Evolutionary conservation across 179 eudicot genomes (phyloP), one percentile per base, ranked within the genome.

Genomic region (Silene vulgaris): DNA sequence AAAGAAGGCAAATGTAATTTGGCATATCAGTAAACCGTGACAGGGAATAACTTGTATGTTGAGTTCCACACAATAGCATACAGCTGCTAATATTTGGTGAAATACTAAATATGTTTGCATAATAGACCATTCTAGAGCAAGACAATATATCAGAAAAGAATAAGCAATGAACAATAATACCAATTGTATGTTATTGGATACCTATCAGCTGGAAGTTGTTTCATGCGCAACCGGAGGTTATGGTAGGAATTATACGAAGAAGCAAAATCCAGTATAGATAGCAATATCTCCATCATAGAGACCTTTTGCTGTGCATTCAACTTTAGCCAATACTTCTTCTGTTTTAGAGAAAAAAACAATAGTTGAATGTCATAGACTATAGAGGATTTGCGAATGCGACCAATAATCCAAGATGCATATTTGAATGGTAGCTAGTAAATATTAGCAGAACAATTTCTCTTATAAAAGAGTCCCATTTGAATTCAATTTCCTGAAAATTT

Each of bases 241-340:
- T 90, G 76, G 76, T 87, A 95, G n/a, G 99, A 95, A 74, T 95
- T 95, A 87, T 90, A 95, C 28, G 99, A 89, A 71, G 97, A 88
- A 74, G 99, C 93, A 85, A 95, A 95, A 85, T 95, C 99, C 76
- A 95, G 83, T 62, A 89, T 84, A 8, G 86, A 82, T 37, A 83
- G 76, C 78, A 86, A 81, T 77, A 89, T 90, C 69, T 92, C 99
- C 91, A 95, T 87, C 52, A 95, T 79, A 77, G 88, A 72, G 73
- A 88, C 82, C 89, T 90, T 92, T 79, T 95, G 99, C 28, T 81
- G 80, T 43, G 88, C 80, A 72, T 83, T 88, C 88, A 95, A 82
- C 89, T 90, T 92, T 84, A 82, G 69, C 99, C 99, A 92, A 88
- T 85, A 95, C 74, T 87, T 89, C 74, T 88, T 90, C 99, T 95